Evolutionary conservation across 2,329 filamentous ascomycete species (phyloP), one percentile per base, ranked within the genome.

Genomic region (Calonectria hongkongensis): DNA sequence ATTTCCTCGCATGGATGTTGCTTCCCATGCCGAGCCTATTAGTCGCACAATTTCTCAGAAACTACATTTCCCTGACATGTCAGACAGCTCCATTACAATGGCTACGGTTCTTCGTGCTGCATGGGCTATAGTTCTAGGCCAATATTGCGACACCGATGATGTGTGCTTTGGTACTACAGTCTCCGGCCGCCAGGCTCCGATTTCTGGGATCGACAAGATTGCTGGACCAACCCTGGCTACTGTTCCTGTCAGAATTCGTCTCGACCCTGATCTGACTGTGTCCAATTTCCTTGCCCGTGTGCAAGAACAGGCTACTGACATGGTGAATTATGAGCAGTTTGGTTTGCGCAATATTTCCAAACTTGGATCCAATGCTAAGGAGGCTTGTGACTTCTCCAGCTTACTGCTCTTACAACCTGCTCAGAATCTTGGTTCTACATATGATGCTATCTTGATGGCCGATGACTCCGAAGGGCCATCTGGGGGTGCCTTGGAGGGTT

Each of bases 111-210:
- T 68, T 27, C 66, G 54, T 15, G 65, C 51, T 6, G 65, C 65
- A 21, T 68, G 65, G 65, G 65, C 65, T 21, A 25, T 68, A 6
- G 66, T 68, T 18, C 15, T 68, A 18, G 36, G 51, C 18, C 51
- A 41, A 9, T 68, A 60, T 43, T 60, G 36, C 7, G 54, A 58
- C n/a, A 60, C 54, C 10, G 27, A 68, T 21, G 65, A 68, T 9
- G 50, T 68, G 15, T 56, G 48, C 27, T 68, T 68, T 50, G 66
- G 66, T 15, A 39, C 50, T 6, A 60, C 54, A 4, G 66, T 62
- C 15, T 68, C 66, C n/a, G 66, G 66, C 21, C 54, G 66, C 8
- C 43, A 68, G 21, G 66, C 66, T 7, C 66, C 66, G 6, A 21
- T 68, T 15, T 25, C 16, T 1, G 66, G 54, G 1, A 62, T 68